Base-by-base conservation (phyloP, 78 protist species). In the Emiliania huxleyi region DNA sequence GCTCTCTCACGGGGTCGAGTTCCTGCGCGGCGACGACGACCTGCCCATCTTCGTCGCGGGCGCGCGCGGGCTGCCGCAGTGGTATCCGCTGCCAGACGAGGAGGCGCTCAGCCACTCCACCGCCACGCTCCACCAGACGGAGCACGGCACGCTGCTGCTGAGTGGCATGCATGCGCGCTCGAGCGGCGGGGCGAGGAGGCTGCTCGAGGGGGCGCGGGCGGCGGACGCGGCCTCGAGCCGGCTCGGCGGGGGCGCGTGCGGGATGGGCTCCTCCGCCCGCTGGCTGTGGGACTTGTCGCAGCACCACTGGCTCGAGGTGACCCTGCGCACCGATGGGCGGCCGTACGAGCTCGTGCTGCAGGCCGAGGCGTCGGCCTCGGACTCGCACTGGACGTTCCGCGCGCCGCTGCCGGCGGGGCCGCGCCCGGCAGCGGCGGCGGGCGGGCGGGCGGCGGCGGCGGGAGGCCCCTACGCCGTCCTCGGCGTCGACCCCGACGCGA, bases 291-390 rank as follows among this genome's bases (percentile, higher is more conserved):
- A 77, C 33, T 33, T 77, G 8, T 2, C 44, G 33, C 85, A 77
- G 85, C 85, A 77, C 46, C 85, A 77, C 46, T 77, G 85, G 85
- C 85, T 77, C 49, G 85, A 77, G 46, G 29, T 77, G 33, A 37
- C 23, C 46, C 49, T 77, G 85, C 42, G 46, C 49, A 77, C 48
- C 49, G 85, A 40, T 33, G n/a, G 48, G 19, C 44, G 85, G 42
- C 42, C 0, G 85, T 77, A 40, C 29, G 85, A 77, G 85, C 19
- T 77, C 46, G 85, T 77, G 48, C 18, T 77, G 48, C 85, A 77
- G 85, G 11, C 6, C n/a, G n/a, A 77, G 4, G 85, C 46, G 33
- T 2, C 0, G 46, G 4, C 3, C 35, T 29, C 11, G 85, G 85
- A 48, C n/a, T 21, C 35, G 33, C 44, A 37, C 48, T 26, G 46